Evolutionary conservation across 305 asterid species (phyloP), one percentile per base, ranked within the genome.

Genomic region (Fraxinus greggii): DNA sequence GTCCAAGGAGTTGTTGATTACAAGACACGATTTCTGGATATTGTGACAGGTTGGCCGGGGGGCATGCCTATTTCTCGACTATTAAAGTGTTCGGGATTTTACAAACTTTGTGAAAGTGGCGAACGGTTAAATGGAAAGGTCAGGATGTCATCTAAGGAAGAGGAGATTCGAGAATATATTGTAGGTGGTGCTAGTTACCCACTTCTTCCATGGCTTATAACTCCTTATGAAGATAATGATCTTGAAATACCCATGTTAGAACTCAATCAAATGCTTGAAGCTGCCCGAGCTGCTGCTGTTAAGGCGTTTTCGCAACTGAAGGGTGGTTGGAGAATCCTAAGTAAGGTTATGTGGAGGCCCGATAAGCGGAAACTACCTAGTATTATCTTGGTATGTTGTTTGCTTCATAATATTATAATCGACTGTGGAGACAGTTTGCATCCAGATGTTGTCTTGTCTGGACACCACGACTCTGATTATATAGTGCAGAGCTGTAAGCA

Each of bases 331-430:
- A 92, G 98, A 87, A 96, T 94, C 77, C 93, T 96, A 13, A 93
- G 91, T 86, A 96, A 96, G 93, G 99, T 96, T 26, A 94, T 96
- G 98, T 93, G 99, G 98, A 83, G 98, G 78, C 99, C 99, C 0
- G 98, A 96, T 86, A 92, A 92, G 84, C 78, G 90, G 90, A 96
- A 96, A 78, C 91, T 96, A 3, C 98, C 98, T 6, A 96, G 98
- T 82, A 94, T 93, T 42, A 88, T 96, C 83, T 78, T 96, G 72
- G 97, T 96, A 1, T 94, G 98, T 86, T 96, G 97, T 86, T 88
- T 96, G 48, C 97, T 95, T 85, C 97, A 93, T 82, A 96, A 96
- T 82, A 93, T 96, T 35, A 88, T 94, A 67, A 91, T 94, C 33
- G 97, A 96, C 70, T 91, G 97, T 79, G 95, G 98, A 35, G 99